Conservation (phyloP, 495 filamentous ascomycete genomes). For the Cenococcum geophilum region DNA sequence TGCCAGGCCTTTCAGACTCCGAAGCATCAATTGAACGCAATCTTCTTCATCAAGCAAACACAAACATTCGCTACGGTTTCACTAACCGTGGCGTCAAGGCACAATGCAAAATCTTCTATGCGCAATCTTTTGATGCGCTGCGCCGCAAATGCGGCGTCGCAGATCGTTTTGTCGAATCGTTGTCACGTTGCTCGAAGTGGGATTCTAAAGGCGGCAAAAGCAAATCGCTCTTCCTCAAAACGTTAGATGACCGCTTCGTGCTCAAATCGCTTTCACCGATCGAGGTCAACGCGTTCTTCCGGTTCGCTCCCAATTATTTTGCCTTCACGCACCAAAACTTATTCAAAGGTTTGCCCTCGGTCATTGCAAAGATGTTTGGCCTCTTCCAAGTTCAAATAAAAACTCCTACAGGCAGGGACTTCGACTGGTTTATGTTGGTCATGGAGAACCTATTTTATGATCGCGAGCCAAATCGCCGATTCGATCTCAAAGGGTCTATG, state of each 20-base stretch:
- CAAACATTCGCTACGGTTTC: slow-evolving; percentile 92
- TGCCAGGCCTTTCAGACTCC: slow-evolving; percentile 18
- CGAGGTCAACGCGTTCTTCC: slow-evolving; percentile 88
- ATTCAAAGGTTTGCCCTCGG: slow-evolving; percentile 92
- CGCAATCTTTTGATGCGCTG: slow-evolving; percentile 94
- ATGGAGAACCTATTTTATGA: slow-evolving; percentile 99
- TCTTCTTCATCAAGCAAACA: slow-evolving; percentile 74
- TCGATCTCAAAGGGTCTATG: slow-evolving; percentile 98
- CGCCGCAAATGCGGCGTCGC: slow-evolving; percentile 86
- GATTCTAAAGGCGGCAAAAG: slow-evolving; percentile 98
- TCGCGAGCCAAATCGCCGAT: slow-evolving; percentile 72
- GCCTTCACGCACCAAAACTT: slow-evolving; percentile 92
- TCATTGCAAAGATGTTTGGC: slow-evolving; percentile 98
- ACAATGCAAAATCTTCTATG: slow-evolving; percentile 96
- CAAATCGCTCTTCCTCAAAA: slow-evolving; percentile 97
- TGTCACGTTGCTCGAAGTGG: slow-evolving; percentile 95
- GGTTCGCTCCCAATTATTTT: slow-evolving; percentile 95
- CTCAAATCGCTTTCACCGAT: slow-evolving; percentile 82
- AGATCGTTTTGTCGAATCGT: slow-evolving; percentile 88
- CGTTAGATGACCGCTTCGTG: slow-evolving; percentile 88
- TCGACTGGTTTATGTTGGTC: slow-evolving; percentile 87
- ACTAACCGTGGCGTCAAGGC: slow-evolving; percentile 85
- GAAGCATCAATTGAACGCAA: slow-evolving; percentile 39
- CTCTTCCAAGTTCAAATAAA: slow-evolving; percentile 98
- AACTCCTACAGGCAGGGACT: slow-evolving; percentile 85